A percentile compares a stretch with the other conserved stretches of the same genome.
Conservation (phyloP, 2,329 filamentous ascomycete genomes). For the Sclerotinia glacialis region DNA sequence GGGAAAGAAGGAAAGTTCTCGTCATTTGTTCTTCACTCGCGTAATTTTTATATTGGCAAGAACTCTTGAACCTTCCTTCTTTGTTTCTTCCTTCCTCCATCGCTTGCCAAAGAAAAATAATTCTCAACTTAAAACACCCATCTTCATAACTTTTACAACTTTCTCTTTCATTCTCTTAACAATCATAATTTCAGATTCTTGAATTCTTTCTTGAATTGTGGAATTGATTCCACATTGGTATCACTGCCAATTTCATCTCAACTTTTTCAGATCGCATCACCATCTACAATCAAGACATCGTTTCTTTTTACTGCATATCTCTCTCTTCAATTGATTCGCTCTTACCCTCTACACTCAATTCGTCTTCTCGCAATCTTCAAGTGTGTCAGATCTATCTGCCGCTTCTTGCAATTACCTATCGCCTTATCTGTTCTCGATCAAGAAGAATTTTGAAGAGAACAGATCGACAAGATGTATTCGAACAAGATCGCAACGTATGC, state of each 20-base stretch:
- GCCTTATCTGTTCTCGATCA: background rate
- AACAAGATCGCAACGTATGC: slow-evolving; percentile 13
- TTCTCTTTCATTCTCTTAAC: background rate
- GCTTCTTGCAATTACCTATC: background rate
- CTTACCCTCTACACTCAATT: background rate
- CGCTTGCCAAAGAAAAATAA: background rate
- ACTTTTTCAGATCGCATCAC: background rate
- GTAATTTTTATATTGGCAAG: slow-evolving; percentile 4
- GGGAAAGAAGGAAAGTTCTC: background rate
- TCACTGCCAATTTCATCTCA: background rate
- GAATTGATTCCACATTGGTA: background rate
- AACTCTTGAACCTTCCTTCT: background rate
- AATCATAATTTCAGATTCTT: background rate
- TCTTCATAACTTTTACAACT: background rate
- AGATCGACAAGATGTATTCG: background rate
- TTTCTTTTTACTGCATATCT: too few relatives aligned
- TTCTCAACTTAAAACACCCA: background rate
- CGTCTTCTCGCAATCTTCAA: background rate
- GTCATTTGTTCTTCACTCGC: background rate
- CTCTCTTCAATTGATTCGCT: background rate
- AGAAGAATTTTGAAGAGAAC: background rate
- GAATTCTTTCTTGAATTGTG: background rate
- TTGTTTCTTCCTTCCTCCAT: background rate
- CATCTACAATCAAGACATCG: background rate
- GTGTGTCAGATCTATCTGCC: background rate